Evolutionary conservation across 2,329 filamentous ascomycete genomes (phyloP).

Genomic region (Botrytis aclada): DNA sequence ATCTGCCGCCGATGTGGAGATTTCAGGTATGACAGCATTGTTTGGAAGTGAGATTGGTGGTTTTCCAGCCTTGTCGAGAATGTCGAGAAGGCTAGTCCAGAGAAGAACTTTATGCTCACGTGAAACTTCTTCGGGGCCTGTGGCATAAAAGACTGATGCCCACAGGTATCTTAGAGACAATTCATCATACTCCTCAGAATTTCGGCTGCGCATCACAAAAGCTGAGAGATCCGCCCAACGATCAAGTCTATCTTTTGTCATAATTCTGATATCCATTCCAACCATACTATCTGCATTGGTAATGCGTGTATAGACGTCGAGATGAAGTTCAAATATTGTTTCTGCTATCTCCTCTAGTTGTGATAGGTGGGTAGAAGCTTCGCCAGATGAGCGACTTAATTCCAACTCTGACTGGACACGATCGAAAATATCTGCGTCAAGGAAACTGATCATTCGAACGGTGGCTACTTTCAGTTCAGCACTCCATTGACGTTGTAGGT

Average conservation of each 20-base stretch:
- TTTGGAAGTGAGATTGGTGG: slow-evolving; percentile 67
- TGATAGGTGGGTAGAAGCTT: slow-evolving; percentile 36
- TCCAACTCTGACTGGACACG: slow-evolving; percentile 46
- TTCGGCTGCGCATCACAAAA: slow-evolving; percentile 44
- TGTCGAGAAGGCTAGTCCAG: slow-evolving; percentile 58
- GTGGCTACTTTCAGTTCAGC: slow-evolving; percentile 55
- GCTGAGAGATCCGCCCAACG: slow-evolving; percentile 59
- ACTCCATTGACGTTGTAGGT: slow-evolving; percentile 55
- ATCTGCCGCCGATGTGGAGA: slow-evolving; percentile 80
- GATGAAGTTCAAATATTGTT: slow-evolving; percentile 63
- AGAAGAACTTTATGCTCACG: slow-evolving; percentile 60
- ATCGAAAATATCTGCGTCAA: slow-evolving; percentile 52
- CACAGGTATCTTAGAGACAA: slow-evolving; percentile 62
- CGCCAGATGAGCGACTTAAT: slow-evolving; percentile 18
- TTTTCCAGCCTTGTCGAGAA: slow-evolving; percentile 48
- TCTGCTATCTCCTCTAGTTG: slow-evolving; percentile 52
- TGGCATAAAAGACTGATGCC: slow-evolving; percentile 62
- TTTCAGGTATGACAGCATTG: slow-evolving; percentile 82
- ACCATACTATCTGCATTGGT: slow-evolving; percentile 58
- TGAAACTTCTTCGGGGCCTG: slow-evolving; percentile 51
- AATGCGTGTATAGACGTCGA: slow-evolving; percentile 63
- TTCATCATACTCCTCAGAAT: slow-evolving; percentile 34
- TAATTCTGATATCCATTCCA: slow-evolving; percentile 46
- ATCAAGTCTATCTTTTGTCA: slow-evolving; percentile 56
- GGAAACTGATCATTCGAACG: slow-evolving; percentile 48